phyloP scores from a whole-genome alignment of 1,284 basidiomycete species.

The Irpex rosettiformis region DNA sequence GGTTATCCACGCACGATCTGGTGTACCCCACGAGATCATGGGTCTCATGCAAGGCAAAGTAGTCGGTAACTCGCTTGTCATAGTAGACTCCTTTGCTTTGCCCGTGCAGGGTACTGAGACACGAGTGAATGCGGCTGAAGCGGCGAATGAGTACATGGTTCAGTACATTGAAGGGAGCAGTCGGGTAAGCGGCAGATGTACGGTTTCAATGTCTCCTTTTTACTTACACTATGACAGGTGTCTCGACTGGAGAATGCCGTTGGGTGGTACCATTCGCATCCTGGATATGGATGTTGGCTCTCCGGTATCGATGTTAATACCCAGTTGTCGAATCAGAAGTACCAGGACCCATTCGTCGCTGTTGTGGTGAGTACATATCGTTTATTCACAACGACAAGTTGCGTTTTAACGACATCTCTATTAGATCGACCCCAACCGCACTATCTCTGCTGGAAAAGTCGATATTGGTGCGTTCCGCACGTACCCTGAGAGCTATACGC shows the following conservation, averaged over 20 bases:
- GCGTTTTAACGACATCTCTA: too few relatives aligned
- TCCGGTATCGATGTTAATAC: constrained; percentile 97
- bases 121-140: constrained; percentile 93
- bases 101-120: constrained; percentile 99
- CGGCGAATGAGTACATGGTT: constrained; percentile 99
- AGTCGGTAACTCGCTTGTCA: constrained; percentile 79
- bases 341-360: constrained; percentile 95
- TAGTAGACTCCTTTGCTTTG: constrained; percentile 95
- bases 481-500: constrained; percentile 90
- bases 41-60: constrained; percentile 99
- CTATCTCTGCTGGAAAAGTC: constrained; percentile 95
- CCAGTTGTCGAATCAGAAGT: constrained; percentile 92
- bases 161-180: constrained; percentile 82
- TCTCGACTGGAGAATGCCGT: constrained; percentile 85
- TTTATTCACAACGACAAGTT: too few relatives aligned
- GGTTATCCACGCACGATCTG: constrained; percentile 97
- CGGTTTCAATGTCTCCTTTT: not conserved
- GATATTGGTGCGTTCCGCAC: constrained; percentile 99
- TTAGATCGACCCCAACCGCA: constrained; percentile 96
- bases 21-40: constrained; percentile 98
- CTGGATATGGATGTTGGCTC: constrained; percentile 96
- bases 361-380: constrained; percentile 71
- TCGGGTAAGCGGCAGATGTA: constrained; percentile 49
- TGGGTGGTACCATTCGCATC: constrained; percentile 99
- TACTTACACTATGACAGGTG: constrained; percentile 43